These are phyloP conservation scores for Spathaspora hagerdaliae DNA, from an alignment of 805 yeast species.

Conservation along the genomic window DNA sequence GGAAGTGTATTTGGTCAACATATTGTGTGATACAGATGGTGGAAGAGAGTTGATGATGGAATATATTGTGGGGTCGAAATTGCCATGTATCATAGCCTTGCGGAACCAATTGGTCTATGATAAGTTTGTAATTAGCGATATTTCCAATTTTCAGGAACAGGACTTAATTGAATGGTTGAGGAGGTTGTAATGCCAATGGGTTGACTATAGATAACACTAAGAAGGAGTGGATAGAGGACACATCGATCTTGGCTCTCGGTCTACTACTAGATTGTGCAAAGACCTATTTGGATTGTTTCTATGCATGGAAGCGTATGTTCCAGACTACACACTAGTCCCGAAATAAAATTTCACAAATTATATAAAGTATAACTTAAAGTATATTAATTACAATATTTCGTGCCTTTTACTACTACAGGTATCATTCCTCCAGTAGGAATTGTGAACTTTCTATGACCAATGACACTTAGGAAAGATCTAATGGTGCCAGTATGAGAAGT, in stretches of 20 bases:
- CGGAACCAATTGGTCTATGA: slow-evolving; percentile 57
- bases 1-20: slow-evolving; percentile 60
- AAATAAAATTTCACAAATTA: too few species aligned
- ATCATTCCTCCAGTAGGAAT: slow-evolving; percentile 61
- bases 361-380: too few species aligned
- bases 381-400: slow-evolving; percentile 5
- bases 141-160: slow-evolving; percentile 16
- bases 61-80: slow-evolving; percentile 44
- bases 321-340: too few species aligned
- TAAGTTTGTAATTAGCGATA: slow-evolving; percentile 1
- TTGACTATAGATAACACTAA: too few species aligned
- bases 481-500: slow-evolving; percentile 65
- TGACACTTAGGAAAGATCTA: slow-evolving; percentile 45
- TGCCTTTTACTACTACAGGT: slow-evolving; percentile 47
- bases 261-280: too few species aligned
- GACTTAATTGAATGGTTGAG: slow-evolving; percentile 23
- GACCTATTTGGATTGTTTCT: too few species aligned
- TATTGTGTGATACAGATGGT: slow-evolving; percentile 65
- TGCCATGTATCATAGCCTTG: slow-evolving; percentile 68
- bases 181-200: not conserved
- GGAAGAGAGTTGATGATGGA: slow-evolving; percentile 55
- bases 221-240: too few species aligned
- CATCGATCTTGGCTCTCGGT: too few species aligned
- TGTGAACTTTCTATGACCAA: slow-evolving; percentile 48
- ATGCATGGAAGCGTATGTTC: too few species aligned